Base-by-base conservation (phyloP, 768 basidiomycete species). In the Mycena filopes region DNA sequence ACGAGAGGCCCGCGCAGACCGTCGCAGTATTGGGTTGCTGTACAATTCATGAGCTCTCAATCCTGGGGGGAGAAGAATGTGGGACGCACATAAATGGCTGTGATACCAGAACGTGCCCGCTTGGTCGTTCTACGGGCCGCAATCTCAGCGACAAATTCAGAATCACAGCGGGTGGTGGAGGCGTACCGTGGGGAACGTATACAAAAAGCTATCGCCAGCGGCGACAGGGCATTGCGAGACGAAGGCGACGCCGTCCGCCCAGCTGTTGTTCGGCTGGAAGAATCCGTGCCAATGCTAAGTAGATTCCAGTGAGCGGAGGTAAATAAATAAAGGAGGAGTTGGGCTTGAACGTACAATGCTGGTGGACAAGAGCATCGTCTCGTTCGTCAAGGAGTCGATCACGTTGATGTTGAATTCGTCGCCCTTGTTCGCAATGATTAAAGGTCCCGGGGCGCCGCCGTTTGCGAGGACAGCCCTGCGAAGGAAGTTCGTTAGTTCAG, bases 341-440 rank as follows among this genome's bases (percentile, higher is more conserved):
- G n/a, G n/a, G n/a, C n/a, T n/a, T n/a, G n/a, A n/a, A n/a, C 80
- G 50, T 12, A 82, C 82, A 31, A 84, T 74, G 11, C 75, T 78
- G 33, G 82, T 83, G 16, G 67, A 71, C 40, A 72, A 74, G 25
- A 76, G 63, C 82, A 84, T 81, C 1, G 76, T 71, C 12, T 75
- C 70, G 40, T 84, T 80, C 6, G 68, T 72, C 21, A 84, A 75
- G n/a, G 57, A 21, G 56, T 84, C 79, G 18, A 75, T 70, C 13
- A 84, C 81, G 40, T 81, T 80, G 48, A 84, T 68, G 41, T 49
- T 38, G 60, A 82, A 79, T 26, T 63, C 45, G 36, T 77, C 76
- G 10, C 81, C 77, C 67, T 82, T 85, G 26, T 78, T 74, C 21
- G 25, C 67, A 3, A 8, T 18, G 60, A 85, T 80, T 21, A 80